Conservation (phyloP, 306 rosid species). For the Rosa rugosa region DNA sequence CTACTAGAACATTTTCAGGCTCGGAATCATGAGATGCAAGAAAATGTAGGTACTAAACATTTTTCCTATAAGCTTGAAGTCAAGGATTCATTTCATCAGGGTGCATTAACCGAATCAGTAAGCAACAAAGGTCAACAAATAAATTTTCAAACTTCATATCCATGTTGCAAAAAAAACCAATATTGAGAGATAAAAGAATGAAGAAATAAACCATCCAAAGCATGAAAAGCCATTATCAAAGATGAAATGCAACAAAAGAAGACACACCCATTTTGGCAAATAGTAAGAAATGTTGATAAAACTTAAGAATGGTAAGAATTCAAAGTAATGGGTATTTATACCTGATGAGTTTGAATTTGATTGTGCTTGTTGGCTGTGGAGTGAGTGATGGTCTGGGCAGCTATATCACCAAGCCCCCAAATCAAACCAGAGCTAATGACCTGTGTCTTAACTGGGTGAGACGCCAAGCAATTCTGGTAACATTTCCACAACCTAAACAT, state of each 20-base stretch:
- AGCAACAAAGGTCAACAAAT: neutral
- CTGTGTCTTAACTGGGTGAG: conserved; percentile 84
- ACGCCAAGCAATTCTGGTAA: conserved; percentile 60
- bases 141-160: neutral
- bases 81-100: neutral
- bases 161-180: neutral
- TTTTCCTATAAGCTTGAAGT: neutral
- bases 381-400: conserved; percentile 78
- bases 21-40: neutral
- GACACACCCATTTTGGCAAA: conserved; percentile 5
- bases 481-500: conserved; percentile 71
- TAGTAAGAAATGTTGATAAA: neutral
- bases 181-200: neutral
- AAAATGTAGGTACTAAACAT: neutral
- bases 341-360: conserved; percentile 42
- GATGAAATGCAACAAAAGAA: neutral
- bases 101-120: neutral
- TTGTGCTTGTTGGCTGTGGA: conserved; percentile 34
- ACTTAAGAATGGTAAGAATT: neutral
- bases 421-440: conserved; percentile 60
- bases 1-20: neutral
- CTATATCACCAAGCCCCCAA: conserved; percentile 74
- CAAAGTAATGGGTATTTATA: conserved; percentile 9
- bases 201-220: neutral
- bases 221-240: neutral